Evolutionary conservation across 169 alveolate species (phyloP), one percentile per base, ranked within the genome.

Genomic region (Perkinsus marinus): DNA sequence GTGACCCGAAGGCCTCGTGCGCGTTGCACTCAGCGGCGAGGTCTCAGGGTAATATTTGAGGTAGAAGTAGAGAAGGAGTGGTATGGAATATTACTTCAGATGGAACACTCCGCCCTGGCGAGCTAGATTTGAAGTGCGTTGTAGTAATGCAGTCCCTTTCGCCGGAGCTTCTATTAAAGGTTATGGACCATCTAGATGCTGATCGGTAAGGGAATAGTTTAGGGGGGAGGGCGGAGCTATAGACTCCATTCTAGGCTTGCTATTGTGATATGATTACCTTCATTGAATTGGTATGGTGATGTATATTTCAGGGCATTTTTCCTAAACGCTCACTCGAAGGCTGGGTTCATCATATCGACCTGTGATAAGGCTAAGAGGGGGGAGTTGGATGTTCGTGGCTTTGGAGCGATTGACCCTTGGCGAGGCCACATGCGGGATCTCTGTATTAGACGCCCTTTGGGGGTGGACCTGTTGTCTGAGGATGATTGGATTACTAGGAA

Each of bases 341-440:
- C 91, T n/a, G 69, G 91, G 10, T 90, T 90, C 57, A 43, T 90
- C 39, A 90, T 90, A 0, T 90, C 91, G 0, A 90, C 91, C 3
- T 90, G 91, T 37, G 91, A 90, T 26, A 43, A 57, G 22, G 91
- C 91, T 38, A 90, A 90, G 69, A 43, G 57, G 68, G 91, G 91
- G n/a, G 91, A 43, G 17, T n/a, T 90, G 91, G 91, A 90, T 30
- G 91, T 90, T 34, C 68, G 91, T 13, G 91, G 91, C 26, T 90
- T 90, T 34, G 91, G 91, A 5, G 91, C 91, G n/a, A 90, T 90
- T 37, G 91, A 90, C 46, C 91, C 91, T 13, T 90, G 91, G 91
- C 43, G 57, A 43, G 57, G 69, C 6, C 91, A 90, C 91, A 26
- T 90, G 68, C 79, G 79, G 26, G 79, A 57, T 57, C 79, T 57